phyloP scores from a whole-genome alignment of 2,329 filamentous ascomycete species.

The Colletotrichum scovillei region DNA sequence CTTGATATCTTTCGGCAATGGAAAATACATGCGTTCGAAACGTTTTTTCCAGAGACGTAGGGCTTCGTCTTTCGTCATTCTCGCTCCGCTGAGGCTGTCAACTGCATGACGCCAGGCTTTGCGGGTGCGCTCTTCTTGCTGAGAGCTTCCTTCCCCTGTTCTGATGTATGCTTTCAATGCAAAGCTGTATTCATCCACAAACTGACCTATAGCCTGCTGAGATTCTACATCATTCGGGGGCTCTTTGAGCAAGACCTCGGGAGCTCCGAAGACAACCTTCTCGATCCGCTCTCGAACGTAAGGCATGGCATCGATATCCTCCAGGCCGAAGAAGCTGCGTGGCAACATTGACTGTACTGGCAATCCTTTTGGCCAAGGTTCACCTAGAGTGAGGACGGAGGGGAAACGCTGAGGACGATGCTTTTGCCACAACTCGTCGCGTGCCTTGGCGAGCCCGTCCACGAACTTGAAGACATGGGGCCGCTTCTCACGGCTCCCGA shows the following conservation, averaged over 20 bases:
- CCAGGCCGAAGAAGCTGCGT: neutral
- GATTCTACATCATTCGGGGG: neutral
- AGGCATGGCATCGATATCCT: neutral
- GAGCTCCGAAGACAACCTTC: neutral
- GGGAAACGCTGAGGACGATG: constrained; percentile 10
- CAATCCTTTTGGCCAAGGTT: constrained; percentile 3
- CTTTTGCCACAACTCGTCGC: constrained; percentile 1
- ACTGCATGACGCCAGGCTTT: constrained; percentile 16
- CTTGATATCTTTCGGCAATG: neutral
- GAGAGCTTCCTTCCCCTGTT: neutral
- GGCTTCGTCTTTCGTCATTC: constrained; percentile 30
- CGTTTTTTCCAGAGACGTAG: neutral
- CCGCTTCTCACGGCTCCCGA: neutral
- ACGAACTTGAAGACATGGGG: neutral
- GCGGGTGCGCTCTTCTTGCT: neutral
- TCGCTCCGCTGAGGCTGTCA: neutral
- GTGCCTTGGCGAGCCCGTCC: neutral
- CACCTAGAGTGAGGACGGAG: neutral
- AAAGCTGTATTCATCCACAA: constrained; percentile 1
- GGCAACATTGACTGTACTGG: neutral
- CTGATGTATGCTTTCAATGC: constrained; percentile 5
- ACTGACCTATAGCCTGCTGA: neutral
- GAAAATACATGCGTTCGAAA: neutral
- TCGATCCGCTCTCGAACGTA: neutral
- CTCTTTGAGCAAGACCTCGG: neutral